Conservation (phyloP, 345 rosid species). For the Capsella bursapastoris region DNA sequence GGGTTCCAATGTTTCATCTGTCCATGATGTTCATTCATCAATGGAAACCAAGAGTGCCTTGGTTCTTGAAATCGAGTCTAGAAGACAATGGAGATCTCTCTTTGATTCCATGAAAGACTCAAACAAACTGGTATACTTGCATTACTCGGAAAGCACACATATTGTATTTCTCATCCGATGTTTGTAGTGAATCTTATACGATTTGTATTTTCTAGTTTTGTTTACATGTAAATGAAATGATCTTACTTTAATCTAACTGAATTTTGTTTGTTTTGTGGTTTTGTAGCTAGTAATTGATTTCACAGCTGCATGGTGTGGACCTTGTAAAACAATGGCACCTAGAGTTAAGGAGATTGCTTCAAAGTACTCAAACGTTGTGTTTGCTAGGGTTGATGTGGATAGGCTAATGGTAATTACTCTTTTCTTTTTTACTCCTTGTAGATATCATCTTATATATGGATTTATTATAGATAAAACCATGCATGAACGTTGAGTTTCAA, state of each 20-base stretch:
- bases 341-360: constrained; percentile 55
- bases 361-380: constrained; percentile 54
- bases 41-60: constrained; percentile 30
- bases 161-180: too few species aligned
- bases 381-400: constrained; percentile 79
- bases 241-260: constrained; percentile 14
- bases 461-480: background rate
- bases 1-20: constrained; percentile 44
- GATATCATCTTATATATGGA: background rate
- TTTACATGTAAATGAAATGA: too few species aligned
- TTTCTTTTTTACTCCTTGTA: background rate
- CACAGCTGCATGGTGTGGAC: constrained; percentile 85
- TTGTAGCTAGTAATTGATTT: constrained; percentile 77
- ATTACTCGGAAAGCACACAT: background rate
- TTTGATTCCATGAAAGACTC: constrained; percentile 62
- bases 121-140: constrained; percentile 67
- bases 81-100: constrained; percentile 62
- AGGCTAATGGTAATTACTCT: constrained; percentile 48
- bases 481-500: background rate
- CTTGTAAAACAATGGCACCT: constrained; percentile 72
- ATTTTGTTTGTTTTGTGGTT: background rate
- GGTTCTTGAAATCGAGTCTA: constrained; percentile 55
- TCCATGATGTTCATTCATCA: constrained; percentile 42
- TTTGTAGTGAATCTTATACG: too few species aligned
- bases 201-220: too few species aligned